Percentiles rank a stretch among this genome's conserved stretches.
These are phyloP conservation scores for Phytophthora colocasiae DNA, from an alignment of 352 stramenopile species.

Conservation along the genomic window DNA sequence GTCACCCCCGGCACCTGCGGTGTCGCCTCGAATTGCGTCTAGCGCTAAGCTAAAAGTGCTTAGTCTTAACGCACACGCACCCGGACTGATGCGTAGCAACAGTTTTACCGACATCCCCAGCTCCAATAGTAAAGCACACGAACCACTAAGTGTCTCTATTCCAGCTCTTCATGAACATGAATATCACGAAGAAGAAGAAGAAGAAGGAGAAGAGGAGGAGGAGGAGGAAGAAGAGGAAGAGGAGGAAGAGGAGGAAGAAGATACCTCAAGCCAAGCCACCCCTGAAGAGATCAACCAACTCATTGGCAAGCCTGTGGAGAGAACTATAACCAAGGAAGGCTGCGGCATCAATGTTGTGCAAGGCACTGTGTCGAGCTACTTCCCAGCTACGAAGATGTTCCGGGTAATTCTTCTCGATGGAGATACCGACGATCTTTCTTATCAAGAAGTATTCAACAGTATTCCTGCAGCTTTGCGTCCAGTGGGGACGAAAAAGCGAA, in stretches of 20 bases:
- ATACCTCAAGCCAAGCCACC: conserved; percentile 16
- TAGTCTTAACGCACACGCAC: conserved; percentile 56
- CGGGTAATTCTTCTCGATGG: conserved; percentile 71
- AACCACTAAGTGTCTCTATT: conserved; percentile 31
- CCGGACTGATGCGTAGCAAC: conserved; percentile 26
- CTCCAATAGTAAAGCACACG: conserved; percentile 10
- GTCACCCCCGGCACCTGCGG: conserved; percentile 6
- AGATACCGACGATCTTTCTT: conserved; percentile 62
- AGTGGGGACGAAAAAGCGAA: conserved; percentile 56
- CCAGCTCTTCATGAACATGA: conserved; percentile 15
- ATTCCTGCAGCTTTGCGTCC: conserved; percentile 48
- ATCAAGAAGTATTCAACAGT: conserved; percentile 67
- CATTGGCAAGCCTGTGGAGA: conserved; percentile 54
- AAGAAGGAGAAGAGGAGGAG: conserved; percentile 31
- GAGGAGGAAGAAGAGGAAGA: conserved; percentile 24
- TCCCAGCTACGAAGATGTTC: conserved; percentile 81
- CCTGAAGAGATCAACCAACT: conserved; percentile 55
- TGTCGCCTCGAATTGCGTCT: conserved; percentile 4
- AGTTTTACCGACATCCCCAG: conserved; percentile 14
- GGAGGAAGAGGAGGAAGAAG: conserved; percentile 28
- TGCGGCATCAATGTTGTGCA: conserved; percentile 43
- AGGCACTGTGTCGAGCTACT: conserved; percentile 72
- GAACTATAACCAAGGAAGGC: conserved; percentile 38
- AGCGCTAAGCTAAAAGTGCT: conserved; percentile 41
- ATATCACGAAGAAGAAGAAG: conserved; percentile 20